Evolutionary conservation across 176 grass and related monocot genomes (phyloP), one percentile per base, ranked within the genome.

Genomic region (Typha latifolia): DNA sequence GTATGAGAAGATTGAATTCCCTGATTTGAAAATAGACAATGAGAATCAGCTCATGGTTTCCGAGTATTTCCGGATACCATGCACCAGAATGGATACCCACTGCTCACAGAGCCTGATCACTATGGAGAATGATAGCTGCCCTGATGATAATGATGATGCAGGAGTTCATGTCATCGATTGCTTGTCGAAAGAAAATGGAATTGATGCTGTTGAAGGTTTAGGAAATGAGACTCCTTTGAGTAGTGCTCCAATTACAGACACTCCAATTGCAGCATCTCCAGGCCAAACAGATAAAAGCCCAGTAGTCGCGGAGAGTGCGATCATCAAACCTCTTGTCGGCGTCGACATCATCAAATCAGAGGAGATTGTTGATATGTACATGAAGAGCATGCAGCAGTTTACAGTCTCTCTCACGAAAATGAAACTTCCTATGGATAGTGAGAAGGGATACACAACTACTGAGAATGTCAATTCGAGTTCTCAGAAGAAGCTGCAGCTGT

Each of bases 361-460:
- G 47, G 71, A 89, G 31, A 62, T 90, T 80, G 79, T 91, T 63
- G 84, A 93, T 55, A 93, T 97, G 86, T 99, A 99, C 67, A 99
- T 93, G 89, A 99, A 93, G 68, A 99, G 94, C 77, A 99, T 99
- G 94, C 86, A 90, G 59, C 89, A 90, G 62, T 99, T 99, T 62
- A 99, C 84, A 2, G 86, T 93, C 12, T 99, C 94, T 69, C 82
- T 99, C 27, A 86, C 83, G 8, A 99, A 99, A 32, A 86, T 99
- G 94, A 99, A 99, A 79, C 90, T 99, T 59, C 94, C 94, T 3
- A 62, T 99, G 49, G 83, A 90, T 62, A 56, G 70, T 27, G 83
- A 90, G 19, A 78, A 57, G n/a, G 52, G 1, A 16, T 90, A 67
- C 14, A 69, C 82, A 15, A 70, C 52, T 29, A 61, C 51, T 48